These are phyloP conservation scores for Pistacia atlantica DNA, from an alignment of 345 rosid species.

Conservation along the genomic window DNA sequence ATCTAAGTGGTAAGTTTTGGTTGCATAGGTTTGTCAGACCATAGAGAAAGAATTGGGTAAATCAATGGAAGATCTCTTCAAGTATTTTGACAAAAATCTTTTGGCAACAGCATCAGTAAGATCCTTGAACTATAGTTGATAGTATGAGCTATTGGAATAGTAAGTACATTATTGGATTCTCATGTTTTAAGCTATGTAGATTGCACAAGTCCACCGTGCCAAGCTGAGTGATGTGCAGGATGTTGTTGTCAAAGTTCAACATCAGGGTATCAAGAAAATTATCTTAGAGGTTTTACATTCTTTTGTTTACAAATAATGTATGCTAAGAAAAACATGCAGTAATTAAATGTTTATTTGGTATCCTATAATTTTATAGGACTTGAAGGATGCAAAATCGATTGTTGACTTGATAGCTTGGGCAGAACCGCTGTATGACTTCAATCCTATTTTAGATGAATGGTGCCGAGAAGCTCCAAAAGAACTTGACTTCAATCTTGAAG, in stretches of 20 bases:
- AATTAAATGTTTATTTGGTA: slow-evolving; percentile 52
- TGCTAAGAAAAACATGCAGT: slow-evolving; percentile 38
- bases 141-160: slow-evolving; percentile 6
- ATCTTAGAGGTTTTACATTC: slow-evolving; percentile 72
- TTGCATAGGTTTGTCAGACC: slow-evolving; percentile 62
- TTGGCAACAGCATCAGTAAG: slow-evolving; percentile 95
- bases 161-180: neutral
- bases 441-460: slow-evolving; percentile 98
- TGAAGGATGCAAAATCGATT: too few relatives aligned
- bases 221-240: slow-evolving; percentile 65
- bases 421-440: slow-evolving; percentile 87
- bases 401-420: slow-evolving; percentile 77
- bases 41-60: slow-evolving; percentile 74
- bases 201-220: slow-evolving; percentile 97
- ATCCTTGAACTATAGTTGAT: slow-evolving; percentile 20
- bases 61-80: slow-evolving; percentile 63
- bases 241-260: slow-evolving; percentile 98
- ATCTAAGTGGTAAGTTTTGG: neutral
- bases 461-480: slow-evolving; percentile 99
- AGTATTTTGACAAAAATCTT: slow-evolving; percentile 59
- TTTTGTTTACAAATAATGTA: slow-evolving; percentile 20
- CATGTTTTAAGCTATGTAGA: slow-evolving; percentile 46
- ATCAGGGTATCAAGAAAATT: slow-evolving; percentile 66
- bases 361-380: too few relatives aligned
- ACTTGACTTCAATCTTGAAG: slow-evolving; percentile 88